A percentile compares a stretch with the other conserved stretches of the same genome.
These are phyloP conservation scores for Pichia deserticola DNA, from an alignment of 805 yeast genomes.

Conservation along the genomic window DNA sequence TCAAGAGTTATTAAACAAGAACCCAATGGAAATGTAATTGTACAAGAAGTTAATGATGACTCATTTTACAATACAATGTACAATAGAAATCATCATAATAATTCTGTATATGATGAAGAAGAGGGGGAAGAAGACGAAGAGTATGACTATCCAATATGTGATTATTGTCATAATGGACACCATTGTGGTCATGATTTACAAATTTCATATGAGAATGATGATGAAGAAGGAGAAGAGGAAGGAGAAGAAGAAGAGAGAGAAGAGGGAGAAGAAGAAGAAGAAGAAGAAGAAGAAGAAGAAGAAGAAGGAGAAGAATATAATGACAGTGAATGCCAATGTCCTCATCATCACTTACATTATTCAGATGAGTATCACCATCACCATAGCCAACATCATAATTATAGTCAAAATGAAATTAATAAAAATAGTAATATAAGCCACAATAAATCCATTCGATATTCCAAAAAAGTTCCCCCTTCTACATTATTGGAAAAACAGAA, in stretches of 20 bases:
- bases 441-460: not conserved
- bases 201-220: not conserved
- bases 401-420: slow-evolving; percentile 2
- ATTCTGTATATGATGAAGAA: slow-evolving; percentile 5
- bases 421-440: not conserved
- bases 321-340: slow-evolving; percentile 9
- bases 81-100: not conserved
- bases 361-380: slow-evolving; percentile 13
- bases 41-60: slow-evolving; percentile 41
- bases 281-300: slow-evolving; percentile 7
- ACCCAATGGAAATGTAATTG: slow-evolving; percentile 66
- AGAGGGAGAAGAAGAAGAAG: slow-evolving; percentile 8
- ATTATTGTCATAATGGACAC: slow-evolving; percentile 7
- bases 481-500: slow-evolving; percentile 15
- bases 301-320: slow-evolving; percentile 8
- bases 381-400: slow-evolving; percentile 8
- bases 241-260: slow-evolving; percentile 6
- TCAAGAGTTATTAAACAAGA: slow-evolving; percentile 65
- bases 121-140: slow-evolving; percentile 10
- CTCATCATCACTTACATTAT: slow-evolving; percentile 1
- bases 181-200: not conserved
- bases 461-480: not conserved
- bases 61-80: slow-evolving; percentile 1
- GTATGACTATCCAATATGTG: slow-evolving; percentile 15
- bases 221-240: slow-evolving; percentile 2